A percentile compares a stretch with the other conserved stretches of the same genome.
phyloP scores from a whole-genome alignment of 371 early-diverging fungal genomes.

The Mortierella sp. region DNA sequence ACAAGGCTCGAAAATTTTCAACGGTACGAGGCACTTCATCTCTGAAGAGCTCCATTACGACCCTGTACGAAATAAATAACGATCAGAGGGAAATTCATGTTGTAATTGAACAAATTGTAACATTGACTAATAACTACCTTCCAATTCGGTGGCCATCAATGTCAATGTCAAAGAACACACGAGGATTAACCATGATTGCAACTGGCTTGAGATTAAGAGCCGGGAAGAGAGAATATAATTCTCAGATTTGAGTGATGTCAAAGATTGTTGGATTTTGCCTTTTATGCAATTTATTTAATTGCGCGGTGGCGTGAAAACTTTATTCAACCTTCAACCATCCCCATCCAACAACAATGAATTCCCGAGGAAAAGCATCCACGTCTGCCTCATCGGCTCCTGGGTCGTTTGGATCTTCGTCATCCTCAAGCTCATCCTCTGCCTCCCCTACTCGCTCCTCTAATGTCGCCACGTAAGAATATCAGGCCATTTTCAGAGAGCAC shows the following conservation, averaged over 20 bases:
- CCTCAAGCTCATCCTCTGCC: constrained; percentile 9
- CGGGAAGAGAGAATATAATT: background rate
- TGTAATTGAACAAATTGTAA: background rate
- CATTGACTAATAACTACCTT: constrained; percentile 20
- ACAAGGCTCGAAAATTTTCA: constrained; percentile 96
- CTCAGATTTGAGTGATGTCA: too few relatives aligned
- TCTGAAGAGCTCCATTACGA: constrained; percentile 93
- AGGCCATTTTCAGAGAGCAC: too few relatives aligned
- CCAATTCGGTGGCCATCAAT: constrained; percentile 65
- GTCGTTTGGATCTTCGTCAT: constrained; percentile 18
- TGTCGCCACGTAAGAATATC: background rate
- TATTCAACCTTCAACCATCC: background rate
- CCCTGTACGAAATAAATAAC: constrained; percentile 56
- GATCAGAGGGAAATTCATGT: background rate
- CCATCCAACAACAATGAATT: background rate
- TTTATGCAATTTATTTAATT: too few relatives aligned
- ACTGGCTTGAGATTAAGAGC: background rate
- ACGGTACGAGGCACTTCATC: constrained; percentile 97
- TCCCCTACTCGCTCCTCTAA: background rate
- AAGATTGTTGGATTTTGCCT: too few relatives aligned
- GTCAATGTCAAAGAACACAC: constrained; percentile 78
- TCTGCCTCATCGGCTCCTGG: background rate
- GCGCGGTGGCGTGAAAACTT: too few relatives aligned
- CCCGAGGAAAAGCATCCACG: constrained; percentile 2
- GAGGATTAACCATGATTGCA: constrained; percentile 66